These are phyloP conservation scores for Amanita rimosa DNA, from an alignment of 768 basidiomycete species.

Conservation along the genomic window DNA sequence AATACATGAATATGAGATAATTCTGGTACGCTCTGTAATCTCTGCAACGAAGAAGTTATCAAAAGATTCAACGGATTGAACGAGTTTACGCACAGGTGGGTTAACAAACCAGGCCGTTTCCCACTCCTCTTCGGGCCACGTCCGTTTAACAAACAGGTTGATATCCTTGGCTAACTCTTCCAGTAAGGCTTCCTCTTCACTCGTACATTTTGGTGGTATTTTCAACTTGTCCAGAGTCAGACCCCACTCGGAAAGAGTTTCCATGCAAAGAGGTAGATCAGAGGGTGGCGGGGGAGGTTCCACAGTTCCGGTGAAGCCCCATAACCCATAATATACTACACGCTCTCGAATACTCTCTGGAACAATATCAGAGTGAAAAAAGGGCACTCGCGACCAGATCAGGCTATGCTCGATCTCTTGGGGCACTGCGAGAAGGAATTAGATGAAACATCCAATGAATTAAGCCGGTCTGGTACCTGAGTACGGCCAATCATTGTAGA, in stretches of 20 bases:
- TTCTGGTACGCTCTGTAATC: slow-evolving; percentile 72
- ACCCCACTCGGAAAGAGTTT: slow-evolving; percentile 60
- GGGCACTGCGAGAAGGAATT: slow-evolving; percentile 34
- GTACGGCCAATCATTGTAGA: slow-evolving; percentile 85
- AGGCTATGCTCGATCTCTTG: slow-evolving; percentile 62
- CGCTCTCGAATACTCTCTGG: slow-evolving; percentile 39
- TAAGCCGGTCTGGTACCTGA: slow-evolving; percentile 37
- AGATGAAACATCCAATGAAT: background rate
- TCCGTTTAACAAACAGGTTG: slow-evolving; percentile 45
- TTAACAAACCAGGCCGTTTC: slow-evolving; percentile 92
- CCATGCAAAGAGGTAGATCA: slow-evolving; percentile 42
- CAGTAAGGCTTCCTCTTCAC: slow-evolving; percentile 42
- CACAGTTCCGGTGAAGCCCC: slow-evolving; percentile 64
- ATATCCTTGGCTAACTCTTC: slow-evolving; percentile 45
- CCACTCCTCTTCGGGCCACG: slow-evolving; percentile 69
- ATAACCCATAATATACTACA: slow-evolving; percentile 66
- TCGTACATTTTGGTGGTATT: slow-evolving; percentile 35
- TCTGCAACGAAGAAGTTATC: slow-evolving; percentile 24
- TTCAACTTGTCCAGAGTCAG: slow-evolving; percentile 52
- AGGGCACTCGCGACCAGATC: slow-evolving; percentile 68
- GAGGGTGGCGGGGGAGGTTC: slow-evolving; percentile 52
- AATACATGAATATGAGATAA: slow-evolving; percentile 86
- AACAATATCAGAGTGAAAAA: slow-evolving; percentile 52
- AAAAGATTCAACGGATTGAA: background rate
- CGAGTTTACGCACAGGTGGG: slow-evolving; percentile 50